Evolutionary conservation across 2,329 filamentous ascomycete genomes (phyloP).

Genomic region (Botrytis cinerea): DNA sequence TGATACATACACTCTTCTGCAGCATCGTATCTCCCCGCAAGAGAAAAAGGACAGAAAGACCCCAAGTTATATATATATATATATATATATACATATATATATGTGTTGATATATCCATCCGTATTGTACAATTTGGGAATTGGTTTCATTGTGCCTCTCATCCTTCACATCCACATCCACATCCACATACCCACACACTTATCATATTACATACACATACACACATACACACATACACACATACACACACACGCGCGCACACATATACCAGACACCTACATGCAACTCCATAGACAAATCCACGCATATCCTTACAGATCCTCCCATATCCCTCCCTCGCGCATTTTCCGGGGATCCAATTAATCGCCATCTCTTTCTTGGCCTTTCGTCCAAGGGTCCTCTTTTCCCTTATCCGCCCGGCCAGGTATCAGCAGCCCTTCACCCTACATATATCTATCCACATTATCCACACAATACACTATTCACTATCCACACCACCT

Average conservation of each 20-base stretch:
- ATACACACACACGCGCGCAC: too few relatives aligned
- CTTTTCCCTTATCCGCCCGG: slow-evolving; percentile 15
- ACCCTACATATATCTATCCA: slow-evolving; percentile 8
- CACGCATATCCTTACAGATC: too few relatives aligned
- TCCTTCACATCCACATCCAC: not conserved
- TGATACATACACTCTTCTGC: too few relatives aligned
- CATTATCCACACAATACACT: not conserved
- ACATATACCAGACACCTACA: too few relatives aligned
- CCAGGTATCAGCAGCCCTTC: slow-evolving; percentile 15
- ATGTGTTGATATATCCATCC: not conserved
- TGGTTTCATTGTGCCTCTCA: not conserved
- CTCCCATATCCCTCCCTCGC: not conserved
- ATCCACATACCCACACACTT: too few relatives aligned
- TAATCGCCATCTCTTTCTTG: slow-evolving; percentile 10
- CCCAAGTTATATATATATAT: not conserved
- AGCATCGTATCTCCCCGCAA: not conserved
- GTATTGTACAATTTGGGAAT: not conserved
- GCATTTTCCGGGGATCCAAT: slow-evolving; percentile 21
- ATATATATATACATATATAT: not conserved
- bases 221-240: too few relatives aligned
- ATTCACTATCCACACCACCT: not conserved
- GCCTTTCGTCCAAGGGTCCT: slow-evolving; percentile 14
- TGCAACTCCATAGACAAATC: too few relatives aligned
- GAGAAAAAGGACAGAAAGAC: not conserved
- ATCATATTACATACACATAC: too few relatives aligned